phyloP scores from a whole-genome alignment of 2,329 filamentous ascomycete genomes.

The Phoma herbarum region DNA sequence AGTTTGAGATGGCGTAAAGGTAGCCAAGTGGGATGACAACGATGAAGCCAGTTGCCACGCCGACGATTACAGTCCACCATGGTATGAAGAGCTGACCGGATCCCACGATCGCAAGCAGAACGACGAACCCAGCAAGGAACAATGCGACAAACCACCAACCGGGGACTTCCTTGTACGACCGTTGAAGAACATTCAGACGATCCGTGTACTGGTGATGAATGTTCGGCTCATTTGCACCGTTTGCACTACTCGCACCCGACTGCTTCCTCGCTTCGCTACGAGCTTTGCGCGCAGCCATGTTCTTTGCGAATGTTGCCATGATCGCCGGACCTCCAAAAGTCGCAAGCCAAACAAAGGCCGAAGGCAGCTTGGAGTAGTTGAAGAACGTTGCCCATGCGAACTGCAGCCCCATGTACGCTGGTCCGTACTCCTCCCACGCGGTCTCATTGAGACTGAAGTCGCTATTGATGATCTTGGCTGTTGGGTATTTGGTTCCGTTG shows the following conservation, averaged over 20 bases:
- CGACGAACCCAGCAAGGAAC: constrained; percentile 60
- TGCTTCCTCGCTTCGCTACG: constrained; percentile 44
- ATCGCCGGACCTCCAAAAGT: constrained; percentile 64
- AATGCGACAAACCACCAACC: constrained; percentile 65
- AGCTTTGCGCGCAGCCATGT: constrained; percentile 22
- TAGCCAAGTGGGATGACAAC: constrained; percentile 67
- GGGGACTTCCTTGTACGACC: constrained; percentile 66
- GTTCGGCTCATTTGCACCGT: constrained; percentile 11
- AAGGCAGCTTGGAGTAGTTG: constrained; percentile 67
- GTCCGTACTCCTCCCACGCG: constrained; percentile 59
- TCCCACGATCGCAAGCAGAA: constrained; percentile 62
- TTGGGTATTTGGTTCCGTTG: constrained; percentile 60
- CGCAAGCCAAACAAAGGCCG: constrained; percentile 66
- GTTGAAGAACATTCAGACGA: constrained; percentile 66
- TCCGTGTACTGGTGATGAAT: constrained; percentile 66
- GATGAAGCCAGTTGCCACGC: constrained; percentile 62
- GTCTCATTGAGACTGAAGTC: constrained; percentile 60
- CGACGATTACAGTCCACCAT: constrained; percentile 68
- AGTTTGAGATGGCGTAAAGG: constrained; percentile 68
- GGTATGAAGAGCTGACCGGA: constrained; percentile 66
- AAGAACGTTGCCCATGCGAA: constrained; percentile 68
- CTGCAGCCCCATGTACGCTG: constrained; percentile 66
- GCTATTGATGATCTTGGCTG: constrained; percentile 54
- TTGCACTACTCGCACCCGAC: constrained; percentile 27
- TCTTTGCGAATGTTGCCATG: constrained; percentile 55